Base-by-base conservation (phyloP, 345 rosid genomes). In the Brassica nigra region DNA sequence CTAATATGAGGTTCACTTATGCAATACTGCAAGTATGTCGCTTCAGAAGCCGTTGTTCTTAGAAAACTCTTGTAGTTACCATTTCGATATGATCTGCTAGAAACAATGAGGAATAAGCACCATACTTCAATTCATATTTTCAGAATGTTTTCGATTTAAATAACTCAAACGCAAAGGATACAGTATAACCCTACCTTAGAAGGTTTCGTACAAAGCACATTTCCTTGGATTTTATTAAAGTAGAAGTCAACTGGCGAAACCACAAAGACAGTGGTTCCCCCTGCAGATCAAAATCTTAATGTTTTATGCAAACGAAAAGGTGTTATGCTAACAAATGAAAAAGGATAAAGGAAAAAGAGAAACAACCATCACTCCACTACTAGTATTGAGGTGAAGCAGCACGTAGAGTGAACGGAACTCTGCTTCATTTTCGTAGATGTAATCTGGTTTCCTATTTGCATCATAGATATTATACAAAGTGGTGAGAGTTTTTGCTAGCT, bases 231-330 rank as follows among this genome's bases (percentile, higher is more conserved):
- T 76, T 86, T 73, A 86, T 79, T 62, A 94, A 71, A 28, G 78
- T 36, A 82, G 73, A 73, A 76, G 95, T 89, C 84, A 92, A 49
- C 44, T 55, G 82, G n/a, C 92, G 84, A 80, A 94, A 89, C 97
- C 95, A 94, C 72, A 88, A 75, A 75, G 97, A 88, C 85, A 92
- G 90, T n/a, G 97, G 89, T 83, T 90, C 97, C 77, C 94, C 92
- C 99, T 95, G 85, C 77, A 71, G 68, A 85, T 71, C 63, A 76
- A 18, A 68, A 83, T 54, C 55, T 8, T 65, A 33, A 55, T 49
- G 63, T 8, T 59, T 62, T 47, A 62, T 74, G 82, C n/a, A 10
- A 49, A 78, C 64, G 65, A 15, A 30, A 47, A 62, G n/a, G 39
- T 57, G 82, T 16, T 54, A 78, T 68, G 69, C 55, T 37, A 71